These are phyloP conservation scores for Trichoderma guizhouense DNA, from an alignment of 2,329 filamentous ascomycete genomes.

Conservation along the genomic window DNA sequence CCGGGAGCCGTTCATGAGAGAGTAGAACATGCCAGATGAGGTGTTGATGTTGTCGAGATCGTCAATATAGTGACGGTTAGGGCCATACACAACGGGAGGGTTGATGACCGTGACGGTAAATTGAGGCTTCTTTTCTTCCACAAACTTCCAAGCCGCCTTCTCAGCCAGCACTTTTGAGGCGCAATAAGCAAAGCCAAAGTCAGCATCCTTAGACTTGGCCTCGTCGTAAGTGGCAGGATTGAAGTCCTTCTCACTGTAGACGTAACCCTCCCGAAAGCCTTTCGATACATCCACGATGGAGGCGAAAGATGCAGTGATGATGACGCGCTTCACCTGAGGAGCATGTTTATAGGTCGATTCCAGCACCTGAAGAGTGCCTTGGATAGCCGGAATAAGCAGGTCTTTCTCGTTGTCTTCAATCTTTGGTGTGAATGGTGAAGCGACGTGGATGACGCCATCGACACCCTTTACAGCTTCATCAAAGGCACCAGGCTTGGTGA, in stretches of 20 bases:
- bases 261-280: conserved; percentile 9
- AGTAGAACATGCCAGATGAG: conserved; percentile 28
- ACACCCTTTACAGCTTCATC: neutral
- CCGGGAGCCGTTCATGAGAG: conserved; percentile 29
- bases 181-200: conserved; percentile 17
- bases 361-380: neutral
- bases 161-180: conserved; percentile 28
- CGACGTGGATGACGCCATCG: conserved; percentile 4
- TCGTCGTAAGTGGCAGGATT: conserved; percentile 38
- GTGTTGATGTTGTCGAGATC: conserved; percentile 24
- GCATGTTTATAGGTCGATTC: conserved; percentile 1
- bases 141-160: conserved; percentile 29
- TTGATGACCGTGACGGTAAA: conserved; percentile 27
- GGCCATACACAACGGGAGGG: conserved; percentile 30
- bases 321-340: conserved; percentile 36
- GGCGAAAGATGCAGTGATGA: conserved; percentile 47
- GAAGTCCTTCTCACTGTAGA: conserved; percentile 44
- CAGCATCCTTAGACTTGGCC: conserved; percentile 17
- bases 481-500: neutral
- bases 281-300: conserved; percentile 34
- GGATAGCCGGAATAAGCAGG: conserved; percentile 7
- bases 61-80: conserved; percentile 19
- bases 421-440: neutral
- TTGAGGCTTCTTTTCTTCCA: conserved; percentile 25
- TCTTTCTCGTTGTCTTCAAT: conserved; percentile 11